A percentile compares a stretch with the other conserved stretches of the same genome.
Evolutionary conservation across 805 yeast species (phyloP).

Genomic region (Candida saitoana): DNA sequence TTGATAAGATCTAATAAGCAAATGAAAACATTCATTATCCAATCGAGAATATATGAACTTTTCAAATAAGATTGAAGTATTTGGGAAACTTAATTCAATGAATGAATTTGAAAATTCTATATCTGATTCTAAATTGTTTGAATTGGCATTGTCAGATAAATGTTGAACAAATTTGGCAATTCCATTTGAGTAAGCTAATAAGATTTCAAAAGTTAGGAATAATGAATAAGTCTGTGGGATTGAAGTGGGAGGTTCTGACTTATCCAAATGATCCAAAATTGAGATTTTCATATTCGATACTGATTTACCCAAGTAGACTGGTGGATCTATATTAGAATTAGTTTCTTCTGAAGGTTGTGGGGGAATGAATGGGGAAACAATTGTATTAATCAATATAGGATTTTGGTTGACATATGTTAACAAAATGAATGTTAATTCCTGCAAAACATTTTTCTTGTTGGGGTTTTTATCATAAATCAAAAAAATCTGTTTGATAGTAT

Average conservation of each 20-base stretch:
- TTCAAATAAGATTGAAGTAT: slow-evolving; percentile 23
- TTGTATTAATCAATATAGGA: slow-evolving; percentile 12
- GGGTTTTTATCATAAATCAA: slow-evolving; percentile 53
- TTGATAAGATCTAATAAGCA: slow-evolving; percentile 68
- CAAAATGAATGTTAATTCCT: slow-evolving; percentile 44
- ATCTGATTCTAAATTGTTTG: slow-evolving; percentile 22
- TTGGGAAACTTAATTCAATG: slow-evolving; percentile 25
- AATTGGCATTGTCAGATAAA: slow-evolving; percentile 27
- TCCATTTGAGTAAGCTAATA: slow-evolving; percentile 63
- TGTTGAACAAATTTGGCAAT: slow-evolving; percentile 51
- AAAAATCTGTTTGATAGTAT: slow-evolving; percentile 49
- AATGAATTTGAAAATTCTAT: slow-evolving; percentile 34
- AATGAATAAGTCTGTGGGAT: slow-evolving; percentile 57
- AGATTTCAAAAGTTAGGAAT: slow-evolving; percentile 51
- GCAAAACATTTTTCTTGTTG: slow-evolving; percentile 57
- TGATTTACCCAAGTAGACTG: slow-evolving; percentile 32
- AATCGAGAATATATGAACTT: slow-evolving; percentile 58
- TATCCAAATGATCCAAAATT: slow-evolving; percentile 75
- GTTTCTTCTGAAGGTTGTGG: slow-evolving; percentile 7
- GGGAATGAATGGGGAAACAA: slow-evolving; percentile 7
- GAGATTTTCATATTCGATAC: slow-evolving; percentile 48
- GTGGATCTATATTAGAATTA: not conserved
- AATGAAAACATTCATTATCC: slow-evolving; percentile 68
- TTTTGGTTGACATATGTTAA: slow-evolving; percentile 19
- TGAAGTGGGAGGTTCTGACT: slow-evolving; percentile 65